A percentile compares a stretch with the other conserved stretches of the same genome.
Evolutionary conservation across 371 early-diverging fungal species (phyloP).

Genomic region (Mucor mucedo): DNA sequence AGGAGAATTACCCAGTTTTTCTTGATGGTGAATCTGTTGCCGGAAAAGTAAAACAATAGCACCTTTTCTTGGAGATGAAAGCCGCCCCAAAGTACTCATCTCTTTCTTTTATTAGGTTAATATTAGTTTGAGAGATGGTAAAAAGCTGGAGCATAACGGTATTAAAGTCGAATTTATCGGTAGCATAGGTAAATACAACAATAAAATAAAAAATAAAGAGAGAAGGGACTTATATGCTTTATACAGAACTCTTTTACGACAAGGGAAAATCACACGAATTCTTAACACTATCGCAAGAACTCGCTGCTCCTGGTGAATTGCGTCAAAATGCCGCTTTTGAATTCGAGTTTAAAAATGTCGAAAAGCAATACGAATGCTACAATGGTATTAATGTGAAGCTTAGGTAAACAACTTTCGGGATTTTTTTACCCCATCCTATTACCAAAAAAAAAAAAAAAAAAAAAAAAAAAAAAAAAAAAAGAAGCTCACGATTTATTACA

Average conservation of each 20-base stretch:
- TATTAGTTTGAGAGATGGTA: conserved; percentile 88
- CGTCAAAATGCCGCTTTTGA: conserved; percentile 75
- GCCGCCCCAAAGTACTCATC: background rate
- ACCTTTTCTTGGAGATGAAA: no score
- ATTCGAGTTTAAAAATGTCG: conserved; percentile 92
- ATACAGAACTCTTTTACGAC: conserved; percentile 90
- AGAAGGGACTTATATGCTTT: background rate
- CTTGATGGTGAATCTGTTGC: conserved; percentile 94
- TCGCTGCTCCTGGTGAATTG: conserved; percentile 88
- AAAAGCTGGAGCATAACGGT: conserved; percentile 94
- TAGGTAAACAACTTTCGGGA: conserved; percentile 47
- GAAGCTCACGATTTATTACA: conserved; percentile 13
- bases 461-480: background rate
- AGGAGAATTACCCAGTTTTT: conserved; percentile 90
- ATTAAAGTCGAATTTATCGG: conserved; percentile 98
- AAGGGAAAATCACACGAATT: conserved; percentile 95
- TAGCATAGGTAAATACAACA: conserved; percentile 73
- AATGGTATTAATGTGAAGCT: conserved; percentile 91
- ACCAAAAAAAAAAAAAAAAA: no score
- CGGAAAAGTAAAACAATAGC: conserved; percentile 79
- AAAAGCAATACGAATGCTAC: conserved; percentile 92
- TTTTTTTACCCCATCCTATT: no score
- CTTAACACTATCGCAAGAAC: conserved; percentile 83
- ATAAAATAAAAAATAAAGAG: background rate
- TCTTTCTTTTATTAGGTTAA: conserved; percentile 68